Percentiles rank a stretch among this genome's conserved stretches.
phyloP scores from a whole-genome alignment of 441 rosid genomes.

The Eutrema salsugineum region DNA sequence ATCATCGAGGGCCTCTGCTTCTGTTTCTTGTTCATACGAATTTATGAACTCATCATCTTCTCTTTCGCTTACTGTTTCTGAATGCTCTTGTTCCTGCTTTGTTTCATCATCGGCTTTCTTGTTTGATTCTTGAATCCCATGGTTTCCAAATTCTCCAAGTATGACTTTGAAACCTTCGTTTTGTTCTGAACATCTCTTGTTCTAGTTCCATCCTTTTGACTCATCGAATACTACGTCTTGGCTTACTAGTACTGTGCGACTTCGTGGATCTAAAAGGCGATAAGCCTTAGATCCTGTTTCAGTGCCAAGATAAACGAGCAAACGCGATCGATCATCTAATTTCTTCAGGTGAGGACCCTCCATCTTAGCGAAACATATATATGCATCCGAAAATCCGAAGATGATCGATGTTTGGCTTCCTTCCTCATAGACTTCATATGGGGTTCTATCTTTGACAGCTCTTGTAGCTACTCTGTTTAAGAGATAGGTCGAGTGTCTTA shows the following conservation, averaged over 20 bases:
- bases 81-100: not conserved
- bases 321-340: not conserved
- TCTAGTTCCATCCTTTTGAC: not conserved
- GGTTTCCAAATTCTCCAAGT: no score
- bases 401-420: not conserved
- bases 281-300: not conserved
- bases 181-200: no score
- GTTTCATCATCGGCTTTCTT: not conserved
- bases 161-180: no score
- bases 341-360: not conserved
- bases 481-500: not conserved
- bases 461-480: not conserved
- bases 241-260: not conserved
- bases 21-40: no score
- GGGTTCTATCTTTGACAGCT: not conserved
- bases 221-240: not conserved
- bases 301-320: not conserved
- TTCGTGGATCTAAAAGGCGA: not conserved
- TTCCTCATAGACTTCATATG: not conserved
- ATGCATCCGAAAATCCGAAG: not conserved
- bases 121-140: no score
- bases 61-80: no score
- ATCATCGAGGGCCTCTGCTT: no score
- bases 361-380: rapidly evolving
- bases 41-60: no score